Evolutionary conservation across 176 grass and related monocot species (phyloP).

Genomic region (Carex kokanica): DNA sequence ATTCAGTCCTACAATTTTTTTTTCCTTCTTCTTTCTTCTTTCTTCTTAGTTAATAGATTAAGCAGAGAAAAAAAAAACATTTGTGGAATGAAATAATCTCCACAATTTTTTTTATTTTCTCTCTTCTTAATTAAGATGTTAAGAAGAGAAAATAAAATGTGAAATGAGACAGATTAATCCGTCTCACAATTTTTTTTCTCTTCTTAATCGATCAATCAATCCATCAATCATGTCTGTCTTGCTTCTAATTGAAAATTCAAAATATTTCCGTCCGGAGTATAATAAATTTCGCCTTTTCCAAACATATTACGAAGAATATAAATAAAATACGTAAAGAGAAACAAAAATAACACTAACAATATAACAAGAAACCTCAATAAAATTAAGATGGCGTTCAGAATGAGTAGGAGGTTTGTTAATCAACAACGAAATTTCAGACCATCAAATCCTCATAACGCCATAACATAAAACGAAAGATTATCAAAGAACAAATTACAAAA

Average conservation of each 20-base stretch:
- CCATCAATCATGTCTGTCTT: too few relatives aligned
- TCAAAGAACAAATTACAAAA: not conserved
- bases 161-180: too few relatives aligned
- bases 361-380: not conserved
- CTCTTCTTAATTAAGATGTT: too few relatives aligned
- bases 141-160: too few relatives aligned
- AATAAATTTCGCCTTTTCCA: not conserved
- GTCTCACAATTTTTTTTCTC: too few relatives aligned
- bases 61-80: too few relatives aligned
- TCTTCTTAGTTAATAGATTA: too few relatives aligned
- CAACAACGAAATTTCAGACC: slow-evolving; percentile 19
- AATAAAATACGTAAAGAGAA: not conserved
- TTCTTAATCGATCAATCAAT: not conserved
- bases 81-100: too few relatives aligned
- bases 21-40: too few relatives aligned
- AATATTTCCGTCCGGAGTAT: not conserved
- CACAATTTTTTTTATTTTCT: too few relatives aligned
- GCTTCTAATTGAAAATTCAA: slow-evolving; percentile 8
- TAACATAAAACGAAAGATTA: not conserved
- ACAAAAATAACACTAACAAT: not conserved
- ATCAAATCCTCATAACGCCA: slow-evolving; percentile 20
- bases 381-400: slow-evolving; percentile 25
- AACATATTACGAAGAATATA: not conserved
- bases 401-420: slow-evolving; percentile 32
- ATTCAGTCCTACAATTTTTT: too few relatives aligned